Conservation (phyloP, 2,329 filamentous ascomycete genomes). For the Fusarium stilboides region DNA sequence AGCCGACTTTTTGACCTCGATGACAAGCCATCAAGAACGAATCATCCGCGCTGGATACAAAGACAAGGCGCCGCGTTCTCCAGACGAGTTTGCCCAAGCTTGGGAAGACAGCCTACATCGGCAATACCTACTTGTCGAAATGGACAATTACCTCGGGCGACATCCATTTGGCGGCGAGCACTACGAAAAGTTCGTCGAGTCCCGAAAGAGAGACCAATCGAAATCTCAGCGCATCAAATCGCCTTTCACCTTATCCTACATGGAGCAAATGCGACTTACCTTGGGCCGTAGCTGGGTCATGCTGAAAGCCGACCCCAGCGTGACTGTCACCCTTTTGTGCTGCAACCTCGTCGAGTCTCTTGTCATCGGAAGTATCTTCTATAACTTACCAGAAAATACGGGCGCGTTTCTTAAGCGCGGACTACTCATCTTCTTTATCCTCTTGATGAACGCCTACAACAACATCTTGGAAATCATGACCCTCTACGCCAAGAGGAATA, state of each 20-base stretch:
- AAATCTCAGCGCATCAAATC: conserved; percentile 41
- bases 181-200: conserved; percentile 45
- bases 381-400: conserved; percentile 31
- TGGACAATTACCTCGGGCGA: conserved; percentile 50
- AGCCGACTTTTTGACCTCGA: conserved; percentile 77
- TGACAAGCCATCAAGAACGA: conserved; percentile 60
- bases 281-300: conserved; percentile 43
- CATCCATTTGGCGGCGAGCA: conserved; percentile 50
- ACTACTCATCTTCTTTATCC: conserved; percentile 40
- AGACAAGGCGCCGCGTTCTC: conserved; percentile 52
- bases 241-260: conserved; percentile 38
- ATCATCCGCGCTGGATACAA: conserved; percentile 53
- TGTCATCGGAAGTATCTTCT: conserved; percentile 46
- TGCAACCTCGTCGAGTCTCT: conserved; percentile 44
- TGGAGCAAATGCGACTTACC: conserved; percentile 40
- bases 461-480: conserved; percentile 48
- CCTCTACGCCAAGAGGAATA: conserved; percentile 50
- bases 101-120: conserved; percentile 52
- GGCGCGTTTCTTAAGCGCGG: conserved; percentile 25
- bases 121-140: conserved; percentile 49
- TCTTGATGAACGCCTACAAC: conserved; percentile 46
- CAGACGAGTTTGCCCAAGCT: conserved; percentile 56
- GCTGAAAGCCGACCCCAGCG: conserved; percentile 44
- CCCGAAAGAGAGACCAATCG: conserved; percentile 46
- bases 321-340: conserved; percentile 39